Conservation (phyloP, 257 asterid genomes). For the Rhazya stricta region DNA sequence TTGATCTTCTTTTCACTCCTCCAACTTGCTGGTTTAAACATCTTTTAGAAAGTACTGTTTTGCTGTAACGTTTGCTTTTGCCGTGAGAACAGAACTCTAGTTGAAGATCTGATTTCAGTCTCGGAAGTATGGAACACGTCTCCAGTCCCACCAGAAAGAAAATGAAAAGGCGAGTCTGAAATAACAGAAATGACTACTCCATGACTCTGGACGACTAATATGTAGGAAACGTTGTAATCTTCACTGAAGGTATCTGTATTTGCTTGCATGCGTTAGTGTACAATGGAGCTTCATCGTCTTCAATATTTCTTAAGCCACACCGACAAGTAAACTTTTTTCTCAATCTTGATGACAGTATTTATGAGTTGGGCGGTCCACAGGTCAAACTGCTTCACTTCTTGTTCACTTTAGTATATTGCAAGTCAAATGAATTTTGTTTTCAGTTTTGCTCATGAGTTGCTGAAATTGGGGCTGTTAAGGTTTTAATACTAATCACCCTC, state of each 20-base stretch:
- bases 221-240: no score
- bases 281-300: constrained; percentile 3
- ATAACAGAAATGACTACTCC: neutral
- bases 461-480: no score
- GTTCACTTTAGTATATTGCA: neutral
- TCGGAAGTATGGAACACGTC: constrained; percentile 5
- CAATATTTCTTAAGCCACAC: constrained; percentile 3
- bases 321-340: constrained; percentile 14
- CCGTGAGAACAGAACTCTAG: constrained; percentile 10
- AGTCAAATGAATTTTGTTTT: neutral
- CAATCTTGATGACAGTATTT: neutral
- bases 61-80: neutral
- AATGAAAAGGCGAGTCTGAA: neutral
- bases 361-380: constrained; percentile 1
- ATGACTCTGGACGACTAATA: neutral
- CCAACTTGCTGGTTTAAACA: constrained; percentile 68
- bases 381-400: neutral
- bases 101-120: constrained; percentile 4
- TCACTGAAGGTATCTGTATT: neutral
- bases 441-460: neutral
- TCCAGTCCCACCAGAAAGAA: constrained; percentile 1
- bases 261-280: constrained; percentile 9
- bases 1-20: constrained; percentile 78
- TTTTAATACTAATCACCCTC: no score
- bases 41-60: constrained; percentile 22